Conservation (phyloP, 176 grass and related monocot species). For the Musa beccarii region DNA sequence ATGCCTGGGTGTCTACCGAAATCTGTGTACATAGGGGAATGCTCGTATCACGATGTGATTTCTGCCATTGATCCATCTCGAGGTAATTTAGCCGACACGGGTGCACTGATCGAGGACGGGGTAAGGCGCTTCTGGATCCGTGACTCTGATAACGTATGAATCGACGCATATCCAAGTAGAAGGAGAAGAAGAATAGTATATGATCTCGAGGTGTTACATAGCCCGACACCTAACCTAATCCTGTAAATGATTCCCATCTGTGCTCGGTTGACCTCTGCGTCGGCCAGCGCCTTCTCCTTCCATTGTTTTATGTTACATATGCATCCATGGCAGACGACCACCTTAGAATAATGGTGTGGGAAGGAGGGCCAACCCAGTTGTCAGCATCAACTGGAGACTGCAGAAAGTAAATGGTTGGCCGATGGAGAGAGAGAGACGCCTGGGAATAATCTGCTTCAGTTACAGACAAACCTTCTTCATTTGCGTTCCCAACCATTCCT, state of each 20-base stretch:
- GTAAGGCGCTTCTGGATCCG: no score
- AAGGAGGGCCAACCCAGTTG: background rate
- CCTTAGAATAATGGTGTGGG: background rate
- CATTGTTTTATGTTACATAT: background rate
- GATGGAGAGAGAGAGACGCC: background rate
- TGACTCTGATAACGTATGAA: no score
- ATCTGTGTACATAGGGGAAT: background rate
- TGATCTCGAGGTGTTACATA: background rate
- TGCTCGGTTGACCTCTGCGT: background rate
- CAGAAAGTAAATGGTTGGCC: background rate
- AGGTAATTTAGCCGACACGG: no score
- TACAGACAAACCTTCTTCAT: background rate
- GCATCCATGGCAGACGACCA: background rate
- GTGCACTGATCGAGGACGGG: no score
- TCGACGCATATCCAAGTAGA: no score
- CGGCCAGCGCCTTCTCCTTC: background rate
- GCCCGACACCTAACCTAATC: slow-evolving; percentile 9
- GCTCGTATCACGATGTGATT: background rate
- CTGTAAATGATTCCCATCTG: background rate
- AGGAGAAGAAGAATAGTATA: no score
- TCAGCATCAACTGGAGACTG: background rate
- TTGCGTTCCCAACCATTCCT: slow-evolving; percentile 4
- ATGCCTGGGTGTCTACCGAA: background rate
- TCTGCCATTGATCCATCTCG: background rate
- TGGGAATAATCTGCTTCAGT: slow-evolving; percentile 3